Conservation (phyloP, 257 asterid species). For the Hygrophila difformis region DNA sequence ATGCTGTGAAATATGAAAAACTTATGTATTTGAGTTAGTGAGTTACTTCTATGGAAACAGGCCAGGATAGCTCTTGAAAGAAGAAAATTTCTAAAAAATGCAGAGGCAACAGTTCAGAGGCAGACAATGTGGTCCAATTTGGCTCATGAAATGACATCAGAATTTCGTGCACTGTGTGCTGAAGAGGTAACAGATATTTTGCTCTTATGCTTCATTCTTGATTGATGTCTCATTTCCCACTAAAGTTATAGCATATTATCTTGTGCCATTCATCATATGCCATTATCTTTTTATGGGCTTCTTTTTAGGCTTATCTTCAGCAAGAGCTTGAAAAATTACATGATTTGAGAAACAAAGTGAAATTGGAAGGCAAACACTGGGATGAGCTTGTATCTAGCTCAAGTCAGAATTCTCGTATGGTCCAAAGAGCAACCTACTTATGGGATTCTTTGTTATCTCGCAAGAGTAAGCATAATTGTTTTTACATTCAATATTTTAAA, state of each 20-base stretch:
- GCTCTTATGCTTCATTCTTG: conserved; percentile 5
- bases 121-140: conserved; percentile 95
- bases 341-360: conserved; percentile 88
- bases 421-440: conserved; percentile 92
- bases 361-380: conserved; percentile 94
- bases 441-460: conserved; percentile 98
- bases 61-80: conserved; percentile 99
- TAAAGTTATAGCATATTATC: too few relatives aligned
- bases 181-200: conserved; percentile 68
- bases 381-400: conserved; percentile 99
- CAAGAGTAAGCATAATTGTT: conserved; percentile 91
- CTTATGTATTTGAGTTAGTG: too few relatives aligned
- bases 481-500: too few relatives aligned
- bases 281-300: conserved; percentile 16
- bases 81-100: conserved; percentile 83
- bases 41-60: too few relatives aligned
- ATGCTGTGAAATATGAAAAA: too few relatives aligned
- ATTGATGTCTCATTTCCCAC: neutral
- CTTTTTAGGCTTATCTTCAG: conserved; percentile 82
- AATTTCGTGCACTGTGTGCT: conserved; percentile 94
- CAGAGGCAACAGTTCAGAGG: conserved; percentile 91
- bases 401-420: conserved; percentile 97
- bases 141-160: conserved; percentile 99
- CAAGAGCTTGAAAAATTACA: conserved; percentile 98
- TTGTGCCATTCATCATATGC: neutral